A percentile compares a stretch with the other conserved stretches of the same genome.
Evolutionary conservation across 1,284 basidiomycete species (phyloP).

Genomic region (Ustanciosporium gigantosporum): DNA sequence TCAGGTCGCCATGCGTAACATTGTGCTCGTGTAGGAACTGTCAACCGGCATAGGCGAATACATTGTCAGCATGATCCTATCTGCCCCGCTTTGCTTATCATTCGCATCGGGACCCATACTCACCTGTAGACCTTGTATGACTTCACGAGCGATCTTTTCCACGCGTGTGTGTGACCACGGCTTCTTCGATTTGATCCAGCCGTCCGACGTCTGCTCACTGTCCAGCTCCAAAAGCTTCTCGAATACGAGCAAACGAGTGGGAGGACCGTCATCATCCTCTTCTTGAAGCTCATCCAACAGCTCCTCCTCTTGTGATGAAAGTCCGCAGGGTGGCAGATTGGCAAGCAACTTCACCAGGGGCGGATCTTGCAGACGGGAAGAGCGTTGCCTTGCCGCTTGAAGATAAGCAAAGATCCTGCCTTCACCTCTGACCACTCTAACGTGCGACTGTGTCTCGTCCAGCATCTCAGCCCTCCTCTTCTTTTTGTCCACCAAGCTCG

Average conservation of each 20-base stretch:
- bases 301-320: not conserved
- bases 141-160: conserved; percentile 39
- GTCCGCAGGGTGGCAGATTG: conserved; percentile 17
- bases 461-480: conserved; percentile 21
- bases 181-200: conserved; percentile 32
- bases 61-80: too few species aligned
- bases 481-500: conserved; percentile 26
- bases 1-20: conserved; percentile 51
- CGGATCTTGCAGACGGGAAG: conserved; percentile 8
- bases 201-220: conserved; percentile 22
- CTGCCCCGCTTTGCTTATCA: too few species aligned
- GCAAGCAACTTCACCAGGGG: conserved; percentile 39
- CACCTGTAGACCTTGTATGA: conserved; percentile 40
- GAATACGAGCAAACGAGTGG: conserved; percentile 42
- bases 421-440: conserved; percentile 47
- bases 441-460: conserved; percentile 27
- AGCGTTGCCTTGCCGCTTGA: conserved; percentile 23
- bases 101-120: too few species aligned
- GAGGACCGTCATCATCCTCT: conserved; percentile 25
- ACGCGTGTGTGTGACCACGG: conserved; percentile 39
- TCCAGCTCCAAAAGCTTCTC: conserved; percentile 50
- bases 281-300: not conserved
- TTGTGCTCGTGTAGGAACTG: conserved; percentile 43
- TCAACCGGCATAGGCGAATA: too few species aligned
- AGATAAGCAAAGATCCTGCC: conserved; percentile 45